Conservation (phyloP, 2,329 filamentous ascomycete species). For the Calonectria multiphialidica region DNA sequence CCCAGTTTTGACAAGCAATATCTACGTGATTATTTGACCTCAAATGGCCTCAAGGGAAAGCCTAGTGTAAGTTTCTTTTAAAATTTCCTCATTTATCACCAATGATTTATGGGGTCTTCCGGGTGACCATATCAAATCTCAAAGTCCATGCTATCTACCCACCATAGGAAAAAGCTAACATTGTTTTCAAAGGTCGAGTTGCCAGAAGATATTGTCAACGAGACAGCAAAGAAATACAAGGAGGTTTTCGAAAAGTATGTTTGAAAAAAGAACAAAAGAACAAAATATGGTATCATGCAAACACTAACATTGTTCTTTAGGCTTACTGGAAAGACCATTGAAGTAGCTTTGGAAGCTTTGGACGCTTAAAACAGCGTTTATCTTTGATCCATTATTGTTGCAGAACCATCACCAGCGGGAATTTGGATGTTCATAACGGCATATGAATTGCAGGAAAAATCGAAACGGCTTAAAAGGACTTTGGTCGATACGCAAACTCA, state of each 20-base stretch:
- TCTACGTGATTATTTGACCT: constrained; percentile 84
- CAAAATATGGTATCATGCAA: background rate
- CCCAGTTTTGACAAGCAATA: constrained; percentile 90
- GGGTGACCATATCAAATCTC: background rate
- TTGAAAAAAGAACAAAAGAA: background rate
- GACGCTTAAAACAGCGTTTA: background rate
- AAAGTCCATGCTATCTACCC: background rate
- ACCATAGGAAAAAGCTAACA: background rate
- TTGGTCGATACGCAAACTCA: no score
- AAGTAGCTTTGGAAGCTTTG: background rate
- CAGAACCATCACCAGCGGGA: no score
- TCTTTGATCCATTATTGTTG: no score
- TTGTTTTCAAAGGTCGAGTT: constrained; percentile 57
- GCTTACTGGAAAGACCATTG: constrained; percentile 2
- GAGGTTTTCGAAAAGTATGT: constrained; percentile 20
- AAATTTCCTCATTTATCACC: background rate
- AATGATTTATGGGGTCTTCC: background rate
- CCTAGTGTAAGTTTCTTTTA: constrained; percentile 27
- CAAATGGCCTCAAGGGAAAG: constrained; percentile 66
- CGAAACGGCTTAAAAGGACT: no score
- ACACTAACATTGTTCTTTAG: background rate
- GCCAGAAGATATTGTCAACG: constrained; percentile 77
- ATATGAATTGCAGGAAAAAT: no score
- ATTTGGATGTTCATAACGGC: no score
- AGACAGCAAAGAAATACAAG: constrained; percentile 62